Percentiles rank a stretch among this genome's conserved stretches.
Evolutionary conservation across 2,329 filamentous ascomycete genomes (phyloP).

Genomic region (Pseudocercospora vitis): DNA sequence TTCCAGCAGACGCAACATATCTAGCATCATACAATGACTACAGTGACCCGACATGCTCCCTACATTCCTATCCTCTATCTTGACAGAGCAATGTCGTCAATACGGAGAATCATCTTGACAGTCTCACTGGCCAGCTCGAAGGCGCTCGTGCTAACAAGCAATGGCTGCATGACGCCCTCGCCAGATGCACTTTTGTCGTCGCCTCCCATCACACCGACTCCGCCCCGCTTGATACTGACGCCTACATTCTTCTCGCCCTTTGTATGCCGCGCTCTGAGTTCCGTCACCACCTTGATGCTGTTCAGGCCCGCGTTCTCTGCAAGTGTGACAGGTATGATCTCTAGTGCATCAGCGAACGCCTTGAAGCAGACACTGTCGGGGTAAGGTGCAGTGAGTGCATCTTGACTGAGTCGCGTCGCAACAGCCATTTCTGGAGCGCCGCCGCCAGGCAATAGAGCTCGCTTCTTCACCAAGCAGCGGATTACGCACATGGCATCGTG

Average conservation of each 20-base stretch:
- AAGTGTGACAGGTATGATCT: conserved; percentile 93
- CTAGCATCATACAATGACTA: not conserved
- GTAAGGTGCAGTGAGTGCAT: conserved; percentile 78
- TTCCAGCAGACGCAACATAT: not conserved
- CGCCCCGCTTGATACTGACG: conserved; percentile 96
- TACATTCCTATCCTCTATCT: conserved; percentile 26
- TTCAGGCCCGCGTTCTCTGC: conserved; percentile 97
- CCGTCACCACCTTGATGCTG: conserved; percentile 97
- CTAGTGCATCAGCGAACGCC: conserved; percentile 95
- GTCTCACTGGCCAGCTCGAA: conserved; percentile 97
- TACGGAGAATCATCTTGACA: conserved; percentile 86
- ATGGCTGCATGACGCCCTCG: conserved; percentile 79
- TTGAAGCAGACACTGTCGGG: conserved; percentile 99
- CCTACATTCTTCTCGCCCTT: conserved; percentile 94
- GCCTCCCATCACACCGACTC: conserved; percentile 88
- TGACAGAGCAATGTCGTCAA: conserved; percentile 63
- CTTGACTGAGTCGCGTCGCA: conserved; percentile 78
- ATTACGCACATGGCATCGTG: conserved; percentile 98
- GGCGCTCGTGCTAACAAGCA: conserved; percentile 94
- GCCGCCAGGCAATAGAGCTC: conserved; percentile 95
- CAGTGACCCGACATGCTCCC: not conserved
- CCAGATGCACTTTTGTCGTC: conserved; percentile 35
- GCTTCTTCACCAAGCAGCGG: conserved; percentile 97
- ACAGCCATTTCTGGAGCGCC: conserved; percentile 97
- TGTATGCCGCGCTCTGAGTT: conserved; percentile 89